phyloP scores from a whole-genome alignment of 2,329 filamentous ascomycete species.

The Penicillium sp. region DNA sequence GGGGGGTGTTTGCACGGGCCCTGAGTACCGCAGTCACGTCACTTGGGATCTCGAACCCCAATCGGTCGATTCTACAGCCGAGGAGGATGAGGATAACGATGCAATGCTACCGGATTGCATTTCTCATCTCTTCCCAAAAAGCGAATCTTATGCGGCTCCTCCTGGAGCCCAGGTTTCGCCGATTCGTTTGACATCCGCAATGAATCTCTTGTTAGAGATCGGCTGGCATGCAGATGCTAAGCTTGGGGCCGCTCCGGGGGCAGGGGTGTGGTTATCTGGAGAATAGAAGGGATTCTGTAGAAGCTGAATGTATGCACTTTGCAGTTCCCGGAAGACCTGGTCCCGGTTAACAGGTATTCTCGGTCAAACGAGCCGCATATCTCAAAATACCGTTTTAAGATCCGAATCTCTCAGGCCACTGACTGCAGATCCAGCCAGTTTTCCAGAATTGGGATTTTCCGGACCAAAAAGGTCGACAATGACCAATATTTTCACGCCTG shows the following conservation, averaged over 20 bases:
- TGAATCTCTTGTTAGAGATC: conserved; percentile 79
- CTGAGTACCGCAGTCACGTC: no score
- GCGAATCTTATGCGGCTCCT: conserved; percentile 58
- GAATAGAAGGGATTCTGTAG: conserved; percentile 94
- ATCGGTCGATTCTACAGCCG: no score
- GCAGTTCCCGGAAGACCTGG: conserved; percentile 82
- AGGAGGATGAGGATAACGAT: no score
- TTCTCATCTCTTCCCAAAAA: no score
- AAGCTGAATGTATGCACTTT: conserved; percentile 84
- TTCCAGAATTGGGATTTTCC: conserved; percentile 35
- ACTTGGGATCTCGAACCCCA: no score
- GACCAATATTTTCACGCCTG: conserved; percentile 83
- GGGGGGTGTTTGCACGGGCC: no score
- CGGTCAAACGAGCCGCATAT: not conserved
- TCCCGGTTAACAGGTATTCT: conserved; percentile 12
- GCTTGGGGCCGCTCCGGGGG: conserved; percentile 44
- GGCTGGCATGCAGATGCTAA: conserved; percentile 53
- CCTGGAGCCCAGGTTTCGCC: conserved; percentile 82
- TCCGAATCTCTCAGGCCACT: conserved; percentile 80
- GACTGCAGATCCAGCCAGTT: conserved; percentile 41
- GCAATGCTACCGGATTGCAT: no score
- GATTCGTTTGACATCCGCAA: conserved; percentile 77
- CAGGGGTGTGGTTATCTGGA: conserved; percentile 75
- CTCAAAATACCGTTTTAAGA: conserved; percentile 66
- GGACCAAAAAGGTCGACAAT: conserved; percentile 87